phyloP scores from a whole-genome alignment of 352 stramenopile genomes.

The Phytopythium aichiense region DNA sequence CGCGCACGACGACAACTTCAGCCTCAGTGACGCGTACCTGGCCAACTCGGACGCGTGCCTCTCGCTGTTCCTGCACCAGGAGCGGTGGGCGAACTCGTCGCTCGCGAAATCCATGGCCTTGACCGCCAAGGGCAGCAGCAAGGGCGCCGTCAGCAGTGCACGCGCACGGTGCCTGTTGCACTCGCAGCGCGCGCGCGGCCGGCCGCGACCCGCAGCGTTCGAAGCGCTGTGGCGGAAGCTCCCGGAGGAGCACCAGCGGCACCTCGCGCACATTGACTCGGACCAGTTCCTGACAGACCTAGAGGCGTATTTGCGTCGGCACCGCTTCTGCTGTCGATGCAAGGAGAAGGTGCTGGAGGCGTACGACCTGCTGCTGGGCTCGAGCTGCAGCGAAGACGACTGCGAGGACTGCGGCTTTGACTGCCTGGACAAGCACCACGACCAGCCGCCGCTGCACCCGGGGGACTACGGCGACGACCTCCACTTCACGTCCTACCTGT shows the following conservation, averaged over 20 bases:
- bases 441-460: conserved; percentile 24
- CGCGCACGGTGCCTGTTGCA: conserved; percentile 73
- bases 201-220: conserved; percentile 69
- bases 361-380: conserved; percentile 83
- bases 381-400: conserved; percentile 82
- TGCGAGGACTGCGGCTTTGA: conserved; percentile 84
- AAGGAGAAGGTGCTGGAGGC: conserved; percentile 88
- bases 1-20: conserved; percentile 47
- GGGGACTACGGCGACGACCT: conserved; percentile 76
- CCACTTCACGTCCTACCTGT: conserved; percentile 84
- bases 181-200: conserved; percentile 63
- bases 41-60: conserved; percentile 60
- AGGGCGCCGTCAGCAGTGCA: conserved; percentile 23
- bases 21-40: conserved; percentile 64
- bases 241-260: conserved; percentile 67
- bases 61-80: conserved; percentile 77
- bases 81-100: conserved; percentile 51
- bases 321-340: conserved; percentile 86
- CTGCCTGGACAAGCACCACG: conserved; percentile 70
- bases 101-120: conserved; percentile 40
- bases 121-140: conserved; percentile 20
- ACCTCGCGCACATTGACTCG: conserved; percentile 84
- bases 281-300: conserved; percentile 85
- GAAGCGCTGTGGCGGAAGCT: conserved; percentile 78
- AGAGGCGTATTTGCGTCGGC: conserved; percentile 76